Base-by-base conservation (phyloP, 306 rosid genomes). In the Bauhinia variegata region DNA sequence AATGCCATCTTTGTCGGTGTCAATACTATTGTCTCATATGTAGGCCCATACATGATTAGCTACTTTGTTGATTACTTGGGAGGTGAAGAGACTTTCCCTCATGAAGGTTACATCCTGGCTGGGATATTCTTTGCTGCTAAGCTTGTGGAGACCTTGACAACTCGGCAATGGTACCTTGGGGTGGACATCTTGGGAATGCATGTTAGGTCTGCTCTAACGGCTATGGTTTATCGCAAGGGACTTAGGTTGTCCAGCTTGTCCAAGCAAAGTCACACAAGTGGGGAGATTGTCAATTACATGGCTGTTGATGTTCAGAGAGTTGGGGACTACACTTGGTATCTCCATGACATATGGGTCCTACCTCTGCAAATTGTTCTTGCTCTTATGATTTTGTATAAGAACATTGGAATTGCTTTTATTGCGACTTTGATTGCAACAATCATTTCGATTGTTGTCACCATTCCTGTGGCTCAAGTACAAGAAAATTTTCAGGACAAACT, bases 161-260 rank as follows among this genome's bases (percentile, higher is more conserved):
- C 89, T 28, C 75, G 96, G 65, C 96, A 90, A 56, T 90, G 96
- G 96, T 90, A 90, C 77, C 81, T 90, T 3, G 95, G 96, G 60
- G 96, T 90, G 36, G 96, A 90, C 77, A 90, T 90, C 54, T 78
- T 90, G 85, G 96, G 96, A 10, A 90, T 90, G 95, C 96, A 85
- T 74, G 95, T 87, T 18, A 87, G 95, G 64, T 90, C 96, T 28
- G 91, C 95, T 63, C 81, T 90, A 67, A 90, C 96, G 3, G 96
- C 96, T 11, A 81, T 87, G 91, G 96, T 90, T 30, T 90, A 85
- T 63, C 72, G 47, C 36, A 90, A 90, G 82, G 96, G 96, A 30
- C 89, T 90, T 69, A 82, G 84, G 67, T 89, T 90, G 57, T 90
- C 96, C 7, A 87, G 96, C 89, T 72, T 73, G 13, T 86, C 96